phyloP scores from a whole-genome alignment of 2,329 filamentous ascomycete genomes.

The Blastomyces silverae region DNA sequence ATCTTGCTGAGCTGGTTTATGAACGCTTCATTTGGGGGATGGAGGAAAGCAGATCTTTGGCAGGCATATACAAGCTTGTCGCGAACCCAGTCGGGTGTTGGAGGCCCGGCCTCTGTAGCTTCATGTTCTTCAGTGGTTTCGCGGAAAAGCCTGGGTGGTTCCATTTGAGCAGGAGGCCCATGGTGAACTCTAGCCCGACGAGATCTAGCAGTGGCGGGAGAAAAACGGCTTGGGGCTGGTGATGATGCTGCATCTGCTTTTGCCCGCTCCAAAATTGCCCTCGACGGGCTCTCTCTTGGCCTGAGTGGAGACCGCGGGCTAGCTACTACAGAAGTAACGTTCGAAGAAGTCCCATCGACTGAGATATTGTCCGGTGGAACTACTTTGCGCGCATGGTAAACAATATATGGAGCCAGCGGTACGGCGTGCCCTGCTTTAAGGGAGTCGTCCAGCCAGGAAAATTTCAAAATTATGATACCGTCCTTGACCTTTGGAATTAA shows the following conservation, averaged over 20 bases:
- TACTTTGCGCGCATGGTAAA: slow-evolving; percentile 44
- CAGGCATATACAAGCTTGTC: slow-evolving; percentile 67
- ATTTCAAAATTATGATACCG: slow-evolving; percentile 43
- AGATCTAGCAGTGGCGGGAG: slow-evolving; percentile 9
- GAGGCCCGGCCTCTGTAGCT: slow-evolving; percentile 50
- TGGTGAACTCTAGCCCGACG: slow-evolving; percentile 17
- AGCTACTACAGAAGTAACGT: slow-evolving; percentile 14
- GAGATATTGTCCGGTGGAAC: slow-evolving; percentile 14
- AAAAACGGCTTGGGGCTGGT: slow-evolving; percentile 14
- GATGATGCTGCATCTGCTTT: slow-evolving; percentile 42
- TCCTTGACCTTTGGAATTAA: slow-evolving; percentile 4
- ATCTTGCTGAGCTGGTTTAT: slow-evolving; percentile 68
- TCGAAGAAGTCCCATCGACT: slow-evolving; percentile 15
- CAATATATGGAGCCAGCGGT: slow-evolving; percentile 44
- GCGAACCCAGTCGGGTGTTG: slow-evolving; percentile 62
- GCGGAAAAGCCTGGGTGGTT: slow-evolving; percentile 49
- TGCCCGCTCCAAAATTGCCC: slow-evolving; percentile 48
- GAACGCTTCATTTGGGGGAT: slow-evolving; percentile 68
- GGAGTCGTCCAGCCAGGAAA: slow-evolving; percentile 51
- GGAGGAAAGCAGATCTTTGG: slow-evolving; percentile 63
- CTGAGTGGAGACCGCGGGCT: slow-evolving; percentile 14
- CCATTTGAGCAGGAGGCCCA: slow-evolving; percentile 23
- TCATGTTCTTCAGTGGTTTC: slow-evolving; percentile 77
- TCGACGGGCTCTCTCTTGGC: slow-evolving; percentile 17
- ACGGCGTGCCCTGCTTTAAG: slow-evolving; percentile 38